Conservation (phyloP, 2,329 filamentous ascomycete species). For the Aspergillus phoenicis region DNA sequence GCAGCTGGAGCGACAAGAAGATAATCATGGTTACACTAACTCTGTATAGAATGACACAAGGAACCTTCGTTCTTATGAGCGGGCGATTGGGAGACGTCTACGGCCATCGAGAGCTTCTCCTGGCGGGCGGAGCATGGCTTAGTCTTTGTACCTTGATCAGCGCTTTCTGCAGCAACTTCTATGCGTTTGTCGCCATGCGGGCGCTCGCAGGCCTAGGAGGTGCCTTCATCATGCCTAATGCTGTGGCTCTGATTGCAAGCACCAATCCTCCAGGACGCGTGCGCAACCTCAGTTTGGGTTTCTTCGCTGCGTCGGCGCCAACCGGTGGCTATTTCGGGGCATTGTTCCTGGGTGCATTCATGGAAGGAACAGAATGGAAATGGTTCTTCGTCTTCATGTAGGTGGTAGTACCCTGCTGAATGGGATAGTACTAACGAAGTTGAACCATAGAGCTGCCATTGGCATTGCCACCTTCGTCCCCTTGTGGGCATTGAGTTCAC, state of each 20-base stretch:
- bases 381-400: conserved; percentile 49
- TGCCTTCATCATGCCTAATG: conserved; percentile 56
- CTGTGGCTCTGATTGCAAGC: conserved; percentile 53
- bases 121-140: conserved; percentile 60
- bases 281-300: conserved; percentile 50
- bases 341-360: conserved; percentile 45
- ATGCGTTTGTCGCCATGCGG: conserved; percentile 48
- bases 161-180: conserved; percentile 51
- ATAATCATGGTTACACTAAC: neutral
- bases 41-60: conserved; percentile 50
- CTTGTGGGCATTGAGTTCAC: conserved; percentile 29
- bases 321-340: conserved; percentile 50
- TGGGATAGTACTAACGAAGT: neutral
- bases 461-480: conserved; percentile 23
- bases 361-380: conserved; percentile 40
- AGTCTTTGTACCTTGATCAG: conserved; percentile 55
- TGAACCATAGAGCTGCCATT: conserved; percentile 24
- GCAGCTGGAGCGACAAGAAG: neutral
- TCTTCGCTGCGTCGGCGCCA: conserved; percentile 54
- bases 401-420: conserved; percentile 8
- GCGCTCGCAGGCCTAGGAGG: conserved; percentile 56
- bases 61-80: conserved; percentile 61
- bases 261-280: conserved; percentile 51
- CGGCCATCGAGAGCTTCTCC: conserved; percentile 59
- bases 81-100: conserved; percentile 61